These are phyloP conservation scores for Torulaspora maleeae DNA, from an alignment of 805 yeast species.

Conservation along the genomic window DNA sequence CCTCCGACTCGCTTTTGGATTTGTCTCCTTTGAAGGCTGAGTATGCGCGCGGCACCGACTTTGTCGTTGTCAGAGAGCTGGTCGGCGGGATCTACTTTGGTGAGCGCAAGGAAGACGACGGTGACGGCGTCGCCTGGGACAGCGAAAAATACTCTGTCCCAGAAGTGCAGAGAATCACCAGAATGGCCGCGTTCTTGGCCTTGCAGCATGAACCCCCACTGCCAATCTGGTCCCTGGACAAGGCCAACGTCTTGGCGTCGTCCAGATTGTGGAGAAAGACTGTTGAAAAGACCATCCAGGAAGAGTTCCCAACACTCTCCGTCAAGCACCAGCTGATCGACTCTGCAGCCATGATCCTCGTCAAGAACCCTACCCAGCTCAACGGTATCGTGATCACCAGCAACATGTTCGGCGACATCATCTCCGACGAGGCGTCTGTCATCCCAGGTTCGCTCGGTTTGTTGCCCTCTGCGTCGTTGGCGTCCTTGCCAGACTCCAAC, in stretches of 20 bases:
- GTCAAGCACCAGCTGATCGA: conserved; percentile 94
- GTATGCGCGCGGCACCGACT: conserved; percentile 84
- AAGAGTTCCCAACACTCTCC: conserved; percentile 85
- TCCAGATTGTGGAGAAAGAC: conserved; percentile 95
- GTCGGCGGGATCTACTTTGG: conserved; percentile 99
- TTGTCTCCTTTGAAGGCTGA: conserved; percentile 85
- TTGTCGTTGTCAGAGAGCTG: conserved; percentile 89
- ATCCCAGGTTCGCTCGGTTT: conserved; percentile 97
- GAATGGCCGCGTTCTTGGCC: conserved; percentile 98
- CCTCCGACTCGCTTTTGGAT: conserved; percentile 73
- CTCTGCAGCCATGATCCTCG: conserved; percentile 97
- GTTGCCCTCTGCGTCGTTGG: conserved; percentile 89
- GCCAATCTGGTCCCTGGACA: conserved; percentile 94
- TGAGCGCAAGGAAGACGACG: conserved; percentile 87
- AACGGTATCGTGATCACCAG: conserved; percentile 91
- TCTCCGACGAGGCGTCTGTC: conserved; percentile 95
- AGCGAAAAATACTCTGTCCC: conserved; percentile 87
- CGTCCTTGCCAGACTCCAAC: conserved; percentile 94
- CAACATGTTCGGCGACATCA: conserved; percentile 98
- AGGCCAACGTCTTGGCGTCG: conserved; percentile 95
- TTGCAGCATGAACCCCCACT: conserved; percentile 88
- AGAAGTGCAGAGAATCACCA: conserved; percentile 90
- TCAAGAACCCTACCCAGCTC: conserved; percentile 83
- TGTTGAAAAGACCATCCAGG: conserved; percentile 74
- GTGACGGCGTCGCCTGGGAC: conserved; percentile 83